phyloP scores from a whole-genome alignment of 345 rosid genomes.

The Ceriops decandra region DNA sequence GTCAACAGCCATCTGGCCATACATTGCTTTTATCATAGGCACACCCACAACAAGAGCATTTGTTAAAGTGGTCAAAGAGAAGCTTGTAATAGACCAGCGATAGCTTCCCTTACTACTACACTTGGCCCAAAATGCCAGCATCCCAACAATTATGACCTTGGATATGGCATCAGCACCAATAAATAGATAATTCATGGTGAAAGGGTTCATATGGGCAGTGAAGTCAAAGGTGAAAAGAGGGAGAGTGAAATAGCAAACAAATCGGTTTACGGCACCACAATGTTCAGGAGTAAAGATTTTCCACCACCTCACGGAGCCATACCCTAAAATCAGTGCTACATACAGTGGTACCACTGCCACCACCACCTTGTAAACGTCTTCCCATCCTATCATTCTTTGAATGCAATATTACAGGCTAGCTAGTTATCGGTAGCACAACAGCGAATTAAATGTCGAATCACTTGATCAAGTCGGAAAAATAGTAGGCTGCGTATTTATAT shows the following conservation, averaged over 20 bases:
- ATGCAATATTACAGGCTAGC: no score
- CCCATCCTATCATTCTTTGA: conserved; percentile 65
- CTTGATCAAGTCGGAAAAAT: no score
- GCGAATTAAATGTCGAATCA: no score
- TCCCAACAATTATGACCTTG: conserved; percentile 49
- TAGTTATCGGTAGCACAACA: no score
- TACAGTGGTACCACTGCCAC: conserved; percentile 82
- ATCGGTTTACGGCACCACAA: conserved; percentile 68
- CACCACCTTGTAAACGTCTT: conserved; percentile 68
- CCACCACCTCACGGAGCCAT: conserved; percentile 95
- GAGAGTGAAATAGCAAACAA: conserved; percentile 76
- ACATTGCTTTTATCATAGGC: conserved; percentile 69
- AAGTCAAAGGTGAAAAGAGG: conserved; percentile 77
- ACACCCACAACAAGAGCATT: conserved; percentile 73
- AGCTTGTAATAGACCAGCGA: conserved; percentile 78
- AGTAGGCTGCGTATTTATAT: no score
- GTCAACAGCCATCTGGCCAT: conserved; percentile 62
- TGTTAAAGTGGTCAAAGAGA: conserved; percentile 61
- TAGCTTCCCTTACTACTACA: conserved; percentile 61
- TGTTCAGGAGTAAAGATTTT: conserved; percentile 61
- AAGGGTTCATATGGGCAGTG: conserved; percentile 67
- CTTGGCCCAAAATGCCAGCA: conserved; percentile 61
- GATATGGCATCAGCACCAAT: conserved; percentile 65
- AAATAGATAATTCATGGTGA: conserved; percentile 62
- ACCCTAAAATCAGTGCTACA: conserved; percentile 68